These are phyloP conservation scores for Ogataea sp. DNA, from an alignment of 805 yeast genomes.

Conservation along the genomic window DNA sequence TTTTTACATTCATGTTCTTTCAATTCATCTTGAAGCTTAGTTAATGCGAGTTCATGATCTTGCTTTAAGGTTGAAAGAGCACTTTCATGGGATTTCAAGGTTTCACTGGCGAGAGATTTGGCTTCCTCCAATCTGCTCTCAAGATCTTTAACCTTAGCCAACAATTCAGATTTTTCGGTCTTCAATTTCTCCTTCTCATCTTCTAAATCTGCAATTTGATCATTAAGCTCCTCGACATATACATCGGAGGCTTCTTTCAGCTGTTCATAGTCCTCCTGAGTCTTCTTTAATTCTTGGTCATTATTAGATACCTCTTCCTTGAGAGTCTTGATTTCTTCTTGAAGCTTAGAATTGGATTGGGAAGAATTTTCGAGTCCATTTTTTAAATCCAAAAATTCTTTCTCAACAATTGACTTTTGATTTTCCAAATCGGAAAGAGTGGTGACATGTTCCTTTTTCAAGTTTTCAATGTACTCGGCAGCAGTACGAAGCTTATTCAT, in stretches of 20 bases:
- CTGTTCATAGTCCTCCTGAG: slow-evolving; percentile 12
- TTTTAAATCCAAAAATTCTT: slow-evolving; percentile 8
- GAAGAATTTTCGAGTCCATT: slow-evolving; percentile 13
- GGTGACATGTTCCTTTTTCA: slow-evolving; percentile 17
- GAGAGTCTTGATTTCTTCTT: slow-evolving; percentile 8
- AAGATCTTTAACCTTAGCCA: slow-evolving; percentile 15
- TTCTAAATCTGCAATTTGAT: slow-evolving; percentile 17
- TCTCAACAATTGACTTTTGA: slow-evolving; percentile 6
- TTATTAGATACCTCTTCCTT: slow-evolving; percentile 4
- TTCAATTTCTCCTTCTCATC: slow-evolving; percentile 6
- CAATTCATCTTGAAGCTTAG: neutral
- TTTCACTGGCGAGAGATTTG: neutral
- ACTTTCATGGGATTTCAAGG: neutral
- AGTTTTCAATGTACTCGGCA: slow-evolving; percentile 17
- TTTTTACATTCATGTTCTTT: neutral
- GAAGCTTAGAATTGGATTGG: slow-evolving; percentile 18
- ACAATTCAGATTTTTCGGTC: slow-evolving; percentile 6
- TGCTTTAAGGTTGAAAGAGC: slow-evolving; percentile 1
- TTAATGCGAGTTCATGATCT: neutral
- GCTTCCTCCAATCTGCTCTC: slow-evolving; percentile 21
- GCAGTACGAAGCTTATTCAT: slow-evolving; percentile 17
- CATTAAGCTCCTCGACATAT: slow-evolving; percentile 7
- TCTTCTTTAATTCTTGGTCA: slow-evolving; percentile 14
- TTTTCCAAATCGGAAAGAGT: slow-evolving; percentile 9
- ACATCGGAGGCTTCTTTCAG: slow-evolving; percentile 14